Evolutionary conservation across 2,329 filamentous ascomycete genomes (phyloP).

Genomic region (Pyrenochaeta sp.): DNA sequence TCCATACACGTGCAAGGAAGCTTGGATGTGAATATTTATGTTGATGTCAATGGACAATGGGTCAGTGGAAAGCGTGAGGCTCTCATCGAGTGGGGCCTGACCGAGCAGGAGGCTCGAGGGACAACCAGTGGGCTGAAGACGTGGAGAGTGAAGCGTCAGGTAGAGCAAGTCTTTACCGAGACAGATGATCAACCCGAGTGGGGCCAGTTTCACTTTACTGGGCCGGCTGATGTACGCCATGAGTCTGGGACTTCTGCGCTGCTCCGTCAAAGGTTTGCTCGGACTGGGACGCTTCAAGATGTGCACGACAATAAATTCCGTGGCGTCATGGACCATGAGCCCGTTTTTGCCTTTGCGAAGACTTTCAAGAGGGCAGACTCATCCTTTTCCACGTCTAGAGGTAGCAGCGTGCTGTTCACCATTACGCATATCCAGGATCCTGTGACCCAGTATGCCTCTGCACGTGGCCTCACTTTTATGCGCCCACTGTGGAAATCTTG

Average conservation of each 20-base stretch:
- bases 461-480: slow-evolving; percentile 80
- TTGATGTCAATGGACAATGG: slow-evolving; percentile 71
- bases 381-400: slow-evolving; percentile 7
- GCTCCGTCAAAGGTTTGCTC: slow-evolving; percentile 74
- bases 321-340: slow-evolving; percentile 77
- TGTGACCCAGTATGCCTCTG: slow-evolving; percentile 80
- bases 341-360: slow-evolving; percentile 76
- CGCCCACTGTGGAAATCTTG: slow-evolving; percentile 81
- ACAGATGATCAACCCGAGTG: slow-evolving; percentile 78
- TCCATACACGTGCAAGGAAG: slow-evolving; percentile 74
- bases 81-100: slow-evolving; percentile 74
- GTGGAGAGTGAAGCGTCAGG: slow-evolving; percentile 68
- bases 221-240: slow-evolving; percentile 71
- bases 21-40: slow-evolving; percentile 60
- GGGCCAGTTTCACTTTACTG: slow-evolving; percentile 82
- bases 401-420: slow-evolving; percentile 72
- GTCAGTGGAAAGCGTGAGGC: slow-evolving; percentile 77
- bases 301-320: slow-evolving; percentile 72
- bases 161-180: slow-evolving; percentile 78
- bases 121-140: slow-evolving; percentile 63
- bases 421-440: slow-evolving; percentile 80
- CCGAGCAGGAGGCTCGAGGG: slow-evolving; percentile 54
- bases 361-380: slow-evolving; percentile 42
- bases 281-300: slow-evolving; percentile 72
- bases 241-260: slow-evolving; percentile 73